Evolutionary conservation across 106 monocot species (phyloP).

Genomic region (Platanthera guangdongensis): DNA sequence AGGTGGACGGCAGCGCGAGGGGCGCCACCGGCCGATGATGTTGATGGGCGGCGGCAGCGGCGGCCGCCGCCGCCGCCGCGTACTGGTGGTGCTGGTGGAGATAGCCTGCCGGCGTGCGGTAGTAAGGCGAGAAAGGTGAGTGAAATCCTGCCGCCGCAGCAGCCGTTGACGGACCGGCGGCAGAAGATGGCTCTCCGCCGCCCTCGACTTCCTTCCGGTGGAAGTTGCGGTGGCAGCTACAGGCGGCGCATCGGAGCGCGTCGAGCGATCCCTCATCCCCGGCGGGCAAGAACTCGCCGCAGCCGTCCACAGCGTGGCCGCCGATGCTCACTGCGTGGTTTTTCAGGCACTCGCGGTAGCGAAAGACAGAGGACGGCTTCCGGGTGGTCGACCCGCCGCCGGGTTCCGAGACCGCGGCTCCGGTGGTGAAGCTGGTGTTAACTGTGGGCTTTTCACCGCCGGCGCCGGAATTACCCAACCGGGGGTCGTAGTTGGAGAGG

Average conservation of each 20-base stretch:
- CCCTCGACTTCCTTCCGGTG: constrained; percentile 69
- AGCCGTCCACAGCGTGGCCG: constrained; percentile 92
- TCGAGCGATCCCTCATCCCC: constrained; percentile 78
- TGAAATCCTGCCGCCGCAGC: constrained; percentile 14
- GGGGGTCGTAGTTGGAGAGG: background rate
- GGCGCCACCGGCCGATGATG: constrained; percentile 21
- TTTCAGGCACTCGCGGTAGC: constrained; percentile 76
- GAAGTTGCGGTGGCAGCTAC: constrained; percentile 95
- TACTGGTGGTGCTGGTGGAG: constrained; percentile 36
- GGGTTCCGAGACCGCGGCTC: background rate
- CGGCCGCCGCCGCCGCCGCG: constrained; percentile 3
- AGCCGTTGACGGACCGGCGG: background rate
- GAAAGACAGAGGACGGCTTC: constrained; percentile 7
- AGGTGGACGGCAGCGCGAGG: constrained; percentile 74
- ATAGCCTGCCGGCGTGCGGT: constrained; percentile 51
- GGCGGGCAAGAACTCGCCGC: constrained; percentile 83
- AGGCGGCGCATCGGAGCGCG: constrained; percentile 86
- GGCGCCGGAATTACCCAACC: constrained; percentile 5
- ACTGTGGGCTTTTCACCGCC: background rate
- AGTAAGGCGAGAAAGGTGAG: constrained; percentile 52
- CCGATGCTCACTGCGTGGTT: constrained; percentile 83
- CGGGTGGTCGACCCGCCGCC: background rate
- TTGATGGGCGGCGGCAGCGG: constrained; percentile 5
- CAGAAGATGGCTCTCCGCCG: background rate
- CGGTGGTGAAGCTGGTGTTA: background rate